phyloP scores from a whole-genome alignment of 176 grass and related monocot species.

The Oryza glumipatula region DNA sequence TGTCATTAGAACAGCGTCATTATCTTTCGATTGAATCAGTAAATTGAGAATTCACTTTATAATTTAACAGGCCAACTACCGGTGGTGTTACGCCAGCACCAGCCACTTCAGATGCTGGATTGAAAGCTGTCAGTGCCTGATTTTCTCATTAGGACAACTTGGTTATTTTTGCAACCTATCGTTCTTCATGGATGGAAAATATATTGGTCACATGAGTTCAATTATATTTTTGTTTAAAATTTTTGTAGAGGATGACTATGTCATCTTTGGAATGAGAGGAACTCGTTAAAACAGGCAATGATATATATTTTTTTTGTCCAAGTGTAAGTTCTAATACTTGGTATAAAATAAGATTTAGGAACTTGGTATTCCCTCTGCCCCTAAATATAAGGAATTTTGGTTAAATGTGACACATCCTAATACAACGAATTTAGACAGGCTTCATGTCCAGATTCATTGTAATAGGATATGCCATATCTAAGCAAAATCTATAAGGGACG shows the following conservation, averaged over 20 bases:
- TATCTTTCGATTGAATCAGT: not conserved
- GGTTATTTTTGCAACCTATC: constrained; percentile 33
- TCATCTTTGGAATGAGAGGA: constrained; percentile 35
- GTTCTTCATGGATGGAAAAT: constrained; percentile 35
- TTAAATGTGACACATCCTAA: too few species aligned
- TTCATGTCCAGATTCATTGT: too few species aligned
- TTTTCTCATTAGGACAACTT: constrained; percentile 17
- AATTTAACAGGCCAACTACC: constrained; percentile 61
- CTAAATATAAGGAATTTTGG: too few species aligned
- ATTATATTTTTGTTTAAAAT: constrained; percentile 35
- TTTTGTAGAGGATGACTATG: constrained; percentile 40
- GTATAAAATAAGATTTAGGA: constrained; percentile 48
- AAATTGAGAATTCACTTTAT: constrained; percentile 17
- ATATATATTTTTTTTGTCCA: constrained; percentile 16
- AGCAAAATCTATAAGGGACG: too few species aligned
- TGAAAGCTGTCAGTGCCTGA: constrained; percentile 43
- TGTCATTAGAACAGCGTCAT: not conserved
- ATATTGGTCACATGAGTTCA: constrained; percentile 28
- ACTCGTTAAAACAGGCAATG: constrained; percentile 41
- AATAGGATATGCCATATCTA: too few species aligned
- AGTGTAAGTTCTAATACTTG: constrained; percentile 27
- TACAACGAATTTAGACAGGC: too few species aligned
- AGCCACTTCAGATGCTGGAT: constrained; percentile 3
- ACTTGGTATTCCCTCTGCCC: too few species aligned
- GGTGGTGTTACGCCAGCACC: constrained; percentile 55